Conservation (phyloP, 176 grass and related monocot genomes). For the Lolium perenne region DNA sequence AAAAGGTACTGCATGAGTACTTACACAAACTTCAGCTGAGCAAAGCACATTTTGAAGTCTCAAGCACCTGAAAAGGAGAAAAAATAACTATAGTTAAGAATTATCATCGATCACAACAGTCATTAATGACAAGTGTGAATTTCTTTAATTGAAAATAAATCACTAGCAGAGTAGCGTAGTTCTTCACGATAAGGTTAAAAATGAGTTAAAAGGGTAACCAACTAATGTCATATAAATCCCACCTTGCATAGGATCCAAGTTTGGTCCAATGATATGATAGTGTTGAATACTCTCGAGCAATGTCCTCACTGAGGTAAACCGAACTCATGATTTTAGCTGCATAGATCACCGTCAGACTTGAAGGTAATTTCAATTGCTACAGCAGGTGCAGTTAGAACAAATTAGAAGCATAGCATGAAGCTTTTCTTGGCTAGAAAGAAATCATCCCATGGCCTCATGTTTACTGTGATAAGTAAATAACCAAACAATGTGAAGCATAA, state of each 20-base stretch:
- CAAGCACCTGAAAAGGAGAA: slow-evolving; percentile 47
- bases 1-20: slow-evolving; percentile 29
- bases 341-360: slow-evolving; percentile 27
- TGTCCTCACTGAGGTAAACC: slow-evolving; percentile 40
- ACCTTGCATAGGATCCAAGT: slow-evolving; percentile 70
- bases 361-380: slow-evolving; percentile 18
- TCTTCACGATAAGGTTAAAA: background rate
- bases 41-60: slow-evolving; percentile 77
- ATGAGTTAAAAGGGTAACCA: slow-evolving; percentile 14
- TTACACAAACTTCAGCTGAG: slow-evolving; percentile 64
- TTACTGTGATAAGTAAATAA: slow-evolving; percentile 2
- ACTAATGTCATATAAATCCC: background rate
- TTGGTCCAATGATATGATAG: slow-evolving; percentile 62
- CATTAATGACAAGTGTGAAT: background rate
- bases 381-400: slow-evolving; percentile 13
- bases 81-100: background rate
- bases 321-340: slow-evolving; percentile 55
- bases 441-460: background rate
- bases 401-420: background rate
- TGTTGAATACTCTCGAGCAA: slow-evolving; percentile 35
- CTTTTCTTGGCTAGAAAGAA: slow-evolving; percentile 23
- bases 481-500: slow-evolving; percentile 4
- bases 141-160: slow-evolving; percentile 2
- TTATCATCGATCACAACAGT: slow-evolving; percentile 6
- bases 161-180: background rate